Evolutionary conservation across 1,284 basidiomycete species (phyloP).

Genomic region (Cutaneotrichosporon mucoides): DNA sequence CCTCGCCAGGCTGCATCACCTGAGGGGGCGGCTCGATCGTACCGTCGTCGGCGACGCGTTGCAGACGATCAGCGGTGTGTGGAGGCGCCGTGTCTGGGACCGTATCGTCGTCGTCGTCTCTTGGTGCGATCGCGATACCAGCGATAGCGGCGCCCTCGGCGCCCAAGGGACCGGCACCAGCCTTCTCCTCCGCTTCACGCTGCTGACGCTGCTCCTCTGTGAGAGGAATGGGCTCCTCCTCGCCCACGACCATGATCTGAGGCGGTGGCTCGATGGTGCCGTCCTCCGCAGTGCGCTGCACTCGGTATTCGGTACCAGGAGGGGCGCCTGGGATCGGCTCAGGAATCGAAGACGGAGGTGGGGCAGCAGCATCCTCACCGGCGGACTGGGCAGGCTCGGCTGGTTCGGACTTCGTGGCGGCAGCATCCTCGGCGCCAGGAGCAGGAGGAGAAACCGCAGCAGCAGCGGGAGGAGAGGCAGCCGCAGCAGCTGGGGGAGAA

Average conservation of each 20-base stretch:
- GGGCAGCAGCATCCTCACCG: neutral
- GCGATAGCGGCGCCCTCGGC: constrained; percentile 39
- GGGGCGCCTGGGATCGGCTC: constrained; percentile 1
- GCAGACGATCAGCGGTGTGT: constrained; percentile 7
- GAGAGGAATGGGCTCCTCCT: constrained; percentile 9
- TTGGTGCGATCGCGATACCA: constrained; percentile 40
- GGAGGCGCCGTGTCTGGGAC: neutral
- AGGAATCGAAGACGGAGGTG: neutral
- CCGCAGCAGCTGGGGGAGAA: neutral
- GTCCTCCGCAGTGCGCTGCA: constrained; percentile 19
- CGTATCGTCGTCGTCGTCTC: neutral
- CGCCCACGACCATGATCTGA: constrained; percentile 34
- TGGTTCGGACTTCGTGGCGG: neutral
- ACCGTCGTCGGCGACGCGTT: constrained; percentile 22
- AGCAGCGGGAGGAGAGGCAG: neutral
- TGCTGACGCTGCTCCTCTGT: constrained; percentile 2
- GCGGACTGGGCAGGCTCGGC: neutral
- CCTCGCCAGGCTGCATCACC: constrained; percentile 19
- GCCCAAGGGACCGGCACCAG: constrained; percentile 30
- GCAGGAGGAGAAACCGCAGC: too few relatives aligned
- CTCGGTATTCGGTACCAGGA: constrained; percentile 4
- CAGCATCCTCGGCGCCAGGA: too few relatives aligned
- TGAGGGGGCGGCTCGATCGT: constrained; percentile 37
- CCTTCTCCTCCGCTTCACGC: constrained; percentile 19
- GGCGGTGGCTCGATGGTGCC: constrained; percentile 36